Evolutionary conservation across 768 basidiomycete species (phyloP), one percentile per base, ranked within the genome.

Genomic region (Mrakia gelida): DNA sequence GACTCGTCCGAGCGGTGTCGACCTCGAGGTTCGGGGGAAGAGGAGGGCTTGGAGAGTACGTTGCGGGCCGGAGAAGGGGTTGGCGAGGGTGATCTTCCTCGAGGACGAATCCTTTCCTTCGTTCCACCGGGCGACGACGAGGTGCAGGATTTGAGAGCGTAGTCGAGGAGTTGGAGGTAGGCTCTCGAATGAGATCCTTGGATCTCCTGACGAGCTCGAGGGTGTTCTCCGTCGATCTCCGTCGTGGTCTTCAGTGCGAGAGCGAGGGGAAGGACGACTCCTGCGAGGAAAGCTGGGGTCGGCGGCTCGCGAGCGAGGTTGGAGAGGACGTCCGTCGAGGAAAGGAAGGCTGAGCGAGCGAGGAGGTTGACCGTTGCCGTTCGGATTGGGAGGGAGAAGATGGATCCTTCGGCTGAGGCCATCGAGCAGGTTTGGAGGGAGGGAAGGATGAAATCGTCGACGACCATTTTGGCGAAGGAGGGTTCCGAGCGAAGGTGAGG

Each of bases 101-200:
- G 9, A 81, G 59, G 15, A 80, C 75, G 34, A 81, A 45, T 1
- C 75, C 73, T 5, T 81, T 80, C 28, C 81, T 45, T 71, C 2
- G 45, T 28, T 71, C 73, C 21, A 76, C 62, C 8, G 28, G 74
- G n/a, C 71, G 73, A 68, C 76, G 67, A 43, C 71, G 76, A 59
- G 81, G 80, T 18, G 82, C 89, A 90, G 10, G 88, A 87, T 8
- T 86, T 82, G 84, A 92, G 88, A 8, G 86, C 84, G 79, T 89
- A 91, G 34, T 87, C 85, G 41, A 92, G 82, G 26, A 93, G 84
- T 18, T 90, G 89, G 38, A 89, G 81, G 91, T 91, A 92, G 15
- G 87, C 87, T 43, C 85, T 85, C 13, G 86, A 83, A 70, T 88
- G 84, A 13, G 86, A 84, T 1, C 84, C 84, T n/a, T 87, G 87